phyloP scores from a whole-genome alignment of 2,329 filamentous ascomycete species.

The Talaromyces atroroseus region DNA sequence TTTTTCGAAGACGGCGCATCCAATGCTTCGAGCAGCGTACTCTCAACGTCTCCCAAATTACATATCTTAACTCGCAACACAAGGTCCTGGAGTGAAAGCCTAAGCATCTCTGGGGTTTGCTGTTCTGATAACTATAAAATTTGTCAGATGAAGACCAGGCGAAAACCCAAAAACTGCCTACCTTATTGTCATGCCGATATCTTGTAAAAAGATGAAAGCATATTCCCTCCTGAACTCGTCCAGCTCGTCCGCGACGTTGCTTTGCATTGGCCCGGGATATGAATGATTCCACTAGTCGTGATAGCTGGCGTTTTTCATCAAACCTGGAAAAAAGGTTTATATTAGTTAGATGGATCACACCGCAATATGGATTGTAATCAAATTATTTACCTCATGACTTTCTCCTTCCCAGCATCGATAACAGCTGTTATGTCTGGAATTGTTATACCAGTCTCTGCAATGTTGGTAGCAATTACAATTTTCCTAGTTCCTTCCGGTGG shows the following conservation, averaged over 20 bases:
- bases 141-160: not conserved
- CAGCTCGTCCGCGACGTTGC: conserved; percentile 86
- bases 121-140: conserved; percentile 69
- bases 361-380: not conserved
- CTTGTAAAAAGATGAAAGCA: conserved; percentile 97
- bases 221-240: conserved; percentile 87
- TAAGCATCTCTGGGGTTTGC: conserved; percentile 93
- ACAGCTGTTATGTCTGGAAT: conserved; percentile 98
- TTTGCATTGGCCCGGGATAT: conserved; percentile 95
- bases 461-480: conserved; percentile 95
- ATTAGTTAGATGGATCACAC: not conserved
- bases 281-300: conserved; percentile 85
- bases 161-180: conserved; percentile 22
- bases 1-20: conserved; percentile 90
- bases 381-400: conserved; percentile 66
- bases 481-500: conserved; percentile 79
- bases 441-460: conserved; percentile 96
- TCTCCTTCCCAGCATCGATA: conserved; percentile 92
- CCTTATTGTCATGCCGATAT: conserved; percentile 70
- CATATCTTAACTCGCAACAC: conserved; percentile 97
- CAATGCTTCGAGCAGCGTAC: conserved; percentile 78
- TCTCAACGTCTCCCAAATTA: conserved; percentile 87
- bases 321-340: conserved; percentile 55
- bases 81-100: conserved; percentile 86
- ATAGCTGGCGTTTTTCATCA: conserved; percentile 87